phyloP scores from a whole-genome alignment of 768 basidiomycete species.

The Podaxis sp. region DNA sequence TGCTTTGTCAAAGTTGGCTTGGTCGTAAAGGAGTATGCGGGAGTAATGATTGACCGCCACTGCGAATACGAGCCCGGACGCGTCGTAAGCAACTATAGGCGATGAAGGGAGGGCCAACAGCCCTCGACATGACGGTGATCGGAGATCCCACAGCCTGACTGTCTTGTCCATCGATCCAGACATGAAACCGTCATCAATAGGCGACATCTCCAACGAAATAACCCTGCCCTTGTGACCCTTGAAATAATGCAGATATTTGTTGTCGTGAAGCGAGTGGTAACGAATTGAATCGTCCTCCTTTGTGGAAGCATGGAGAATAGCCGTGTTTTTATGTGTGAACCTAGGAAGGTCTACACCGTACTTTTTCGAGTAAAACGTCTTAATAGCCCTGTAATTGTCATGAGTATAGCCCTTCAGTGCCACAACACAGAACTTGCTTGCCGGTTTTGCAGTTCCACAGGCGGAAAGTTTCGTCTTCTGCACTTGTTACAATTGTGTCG shows the following conservation, averaged over 20 bases:
- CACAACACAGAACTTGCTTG: constrained; percentile 67
- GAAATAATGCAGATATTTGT: constrained; percentile 95
- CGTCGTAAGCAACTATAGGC: constrained; percentile 83
- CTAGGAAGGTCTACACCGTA: constrained; percentile 94
- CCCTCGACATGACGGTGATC: constrained; percentile 75
- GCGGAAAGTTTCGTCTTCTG: constrained; percentile 90
- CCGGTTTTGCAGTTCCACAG: constrained; percentile 88
- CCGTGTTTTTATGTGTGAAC: constrained; percentile 88
- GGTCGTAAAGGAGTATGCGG: constrained; percentile 83
- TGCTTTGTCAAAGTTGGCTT: constrained; percentile 83
- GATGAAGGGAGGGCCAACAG: constrained; percentile 70
- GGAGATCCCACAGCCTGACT: constrained; percentile 94
- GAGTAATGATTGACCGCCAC: constrained; percentile 82
- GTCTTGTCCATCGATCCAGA: constrained; percentile 93
- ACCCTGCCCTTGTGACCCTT: constrained; percentile 91
- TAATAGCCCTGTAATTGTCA: constrained; percentile 52
- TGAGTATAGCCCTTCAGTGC: constrained; percentile 21
- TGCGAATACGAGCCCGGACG: constrained; percentile 80
- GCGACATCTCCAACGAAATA: constrained; percentile 87
- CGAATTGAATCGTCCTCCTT: constrained; percentile 94
- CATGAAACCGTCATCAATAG: constrained; percentile 93
- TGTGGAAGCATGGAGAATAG: constrained; percentile 88
- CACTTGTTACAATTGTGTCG: constrained; percentile 80
- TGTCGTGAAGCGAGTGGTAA: constrained; percentile 94
- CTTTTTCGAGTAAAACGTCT: constrained; percentile 88